Conservation (phyloP, 73 alveolate genomes). For the Paramecium octaurelia region DNA sequence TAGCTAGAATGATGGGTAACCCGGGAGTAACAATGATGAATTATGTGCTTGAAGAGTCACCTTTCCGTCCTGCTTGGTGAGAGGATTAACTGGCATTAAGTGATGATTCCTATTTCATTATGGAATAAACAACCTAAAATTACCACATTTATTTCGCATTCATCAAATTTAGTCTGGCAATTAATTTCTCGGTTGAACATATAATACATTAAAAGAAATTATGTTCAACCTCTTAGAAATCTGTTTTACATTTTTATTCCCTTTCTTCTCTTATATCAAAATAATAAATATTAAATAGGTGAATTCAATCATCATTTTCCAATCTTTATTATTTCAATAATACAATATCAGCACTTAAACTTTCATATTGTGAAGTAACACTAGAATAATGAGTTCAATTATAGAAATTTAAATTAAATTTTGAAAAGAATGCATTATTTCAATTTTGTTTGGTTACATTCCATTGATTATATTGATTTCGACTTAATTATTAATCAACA, state of each 20-base stretch:
- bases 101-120: not conserved
- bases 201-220: not conserved
- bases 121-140: not conserved
- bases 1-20: conserved; percentile 16
- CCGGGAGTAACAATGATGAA: not conserved
- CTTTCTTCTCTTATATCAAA: not conserved
- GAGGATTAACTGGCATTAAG: not conserved
- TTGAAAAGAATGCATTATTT: not conserved
- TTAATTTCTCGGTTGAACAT: not conserved
- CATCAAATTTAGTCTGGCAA: not conserved
- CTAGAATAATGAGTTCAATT: not conserved
- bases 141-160: not conserved
- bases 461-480: not conserved
- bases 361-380: not conserved
- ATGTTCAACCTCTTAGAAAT: not conserved
- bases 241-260: not conserved
- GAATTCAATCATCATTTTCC: not conserved
- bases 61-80: conserved; percentile 10
- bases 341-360: not conserved
- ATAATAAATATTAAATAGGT: not conserved
- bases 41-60: not conserved
- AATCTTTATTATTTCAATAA: too few relatives aligned
- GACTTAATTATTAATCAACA: not conserved
- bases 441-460: too few relatives aligned
- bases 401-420: too few relatives aligned